Base-by-base conservation (phyloP, 345 rosid species). In the Sonneratia caseolaris region DNA sequence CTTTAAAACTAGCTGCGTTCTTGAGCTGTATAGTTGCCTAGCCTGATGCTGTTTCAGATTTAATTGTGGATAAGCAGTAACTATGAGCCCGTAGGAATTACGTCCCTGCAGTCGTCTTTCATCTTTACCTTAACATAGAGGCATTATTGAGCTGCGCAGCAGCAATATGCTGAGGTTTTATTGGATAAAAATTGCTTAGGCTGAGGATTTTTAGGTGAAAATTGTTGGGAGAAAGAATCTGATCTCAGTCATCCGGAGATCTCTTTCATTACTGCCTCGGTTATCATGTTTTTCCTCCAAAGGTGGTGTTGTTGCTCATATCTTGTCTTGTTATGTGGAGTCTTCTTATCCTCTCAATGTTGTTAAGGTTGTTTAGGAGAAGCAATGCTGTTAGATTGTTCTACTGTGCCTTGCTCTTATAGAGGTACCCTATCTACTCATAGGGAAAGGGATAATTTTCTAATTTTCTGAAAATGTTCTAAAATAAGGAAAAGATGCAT, bases 1-100 rank as follows among this genome's bases (percentile, higher is more conserved):
- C 64, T 37, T 38, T 64, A 53, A 18, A 19, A 69, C 51, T 67
- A 56, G 64, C 56, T 65, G 68, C 40, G 57, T 53, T 57, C 13
- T 22, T 0, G 64, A 57, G 32, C 69, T 35, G 69, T 66, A 16
- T 37, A 13, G 42, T 66, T 66, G 47, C 42, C 11, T 57, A 22
- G 64, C 64, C 32, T 57, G 57, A 53, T 16, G 3, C n/a, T 35
- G 71, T 18, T 69, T 48, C 42, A 35, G 22, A 53, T 53, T 9
- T 8, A 53, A 53, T 19, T 14, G 21, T 53, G 5, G 57, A 21
- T 53, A 53, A 19, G 45, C 45, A 42, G 45, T 42, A 4, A 42
- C 45, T 42, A 42, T 9, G 45, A 42, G 57, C 51, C 51, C 11
- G 11, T 53, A 53, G 59, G 59, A 19, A 53, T 53, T 2, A 56